A percentile compares a stretch with the other conserved stretches of the same genome.
phyloP scores from a whole-genome alignment of 2,329 filamentous ascomycete genomes.

The Cryphonectria naterciae region DNA sequence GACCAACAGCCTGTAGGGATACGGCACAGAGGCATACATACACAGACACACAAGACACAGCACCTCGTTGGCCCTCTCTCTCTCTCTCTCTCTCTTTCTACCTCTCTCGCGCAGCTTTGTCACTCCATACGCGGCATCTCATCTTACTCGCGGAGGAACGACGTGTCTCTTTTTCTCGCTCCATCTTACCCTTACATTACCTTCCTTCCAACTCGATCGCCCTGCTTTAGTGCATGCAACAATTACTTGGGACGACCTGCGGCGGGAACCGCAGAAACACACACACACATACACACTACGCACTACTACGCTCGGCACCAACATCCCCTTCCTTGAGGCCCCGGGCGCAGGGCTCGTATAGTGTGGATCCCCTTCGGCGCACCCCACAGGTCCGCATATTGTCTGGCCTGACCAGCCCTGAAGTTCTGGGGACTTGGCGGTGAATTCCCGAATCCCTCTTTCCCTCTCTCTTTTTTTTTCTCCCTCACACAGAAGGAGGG shows the following conservation, averaged over 20 bases:
- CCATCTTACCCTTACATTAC: neutral
- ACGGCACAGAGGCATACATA: neutral
- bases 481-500: neutral
- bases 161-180: neutral
- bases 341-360: constrained; percentile 27
- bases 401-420: constrained; percentile 26
- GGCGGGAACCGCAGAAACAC: constrained; percentile 1
- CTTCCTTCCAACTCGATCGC: neutral
- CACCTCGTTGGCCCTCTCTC: neutral
- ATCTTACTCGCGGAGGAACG: neutral
- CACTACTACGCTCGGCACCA: constrained; percentile 10
- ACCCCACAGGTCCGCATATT: constrained; percentile 29
- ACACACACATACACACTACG: neutral
- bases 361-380: constrained; percentile 27
- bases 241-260: neutral
- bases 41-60: neutral
- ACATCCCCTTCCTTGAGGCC: constrained; percentile 9
- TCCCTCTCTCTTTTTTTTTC: constrained; percentile 4
- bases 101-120: neutral
- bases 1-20: neutral
- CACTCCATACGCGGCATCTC: neutral
- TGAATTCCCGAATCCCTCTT: constrained; percentile 27
- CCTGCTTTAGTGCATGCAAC: neutral
- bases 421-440: constrained; percentile 26
- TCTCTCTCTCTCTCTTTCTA: neutral